Evolutionary conservation across 805 yeast species (phyloP).

Genomic region (Wilhelminamyces savonicus): DNA sequence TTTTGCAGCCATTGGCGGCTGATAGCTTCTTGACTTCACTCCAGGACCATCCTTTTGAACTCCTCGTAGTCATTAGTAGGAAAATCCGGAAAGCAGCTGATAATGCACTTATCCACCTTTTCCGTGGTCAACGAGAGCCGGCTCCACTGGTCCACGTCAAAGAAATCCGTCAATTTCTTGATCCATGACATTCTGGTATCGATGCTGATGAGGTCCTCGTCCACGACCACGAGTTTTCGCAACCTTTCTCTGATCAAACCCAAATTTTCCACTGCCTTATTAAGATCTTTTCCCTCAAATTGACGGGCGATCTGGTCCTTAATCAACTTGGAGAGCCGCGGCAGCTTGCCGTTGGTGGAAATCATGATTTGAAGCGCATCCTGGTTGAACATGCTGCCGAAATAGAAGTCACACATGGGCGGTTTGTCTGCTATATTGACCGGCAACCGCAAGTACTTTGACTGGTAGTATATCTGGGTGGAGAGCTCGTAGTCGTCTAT

Average conservation of each 20-base stretch:
- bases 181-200: conserved; percentile 69
- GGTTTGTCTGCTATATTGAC: conserved; percentile 86
- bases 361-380: conserved; percentile 78
- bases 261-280: conserved; percentile 54
- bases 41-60: too few species aligned
- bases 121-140: conserved; percentile 20
- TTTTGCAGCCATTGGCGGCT: too few species aligned
- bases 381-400: conserved; percentile 69
- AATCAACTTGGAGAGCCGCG: conserved; percentile 55
- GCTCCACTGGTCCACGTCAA: conserved; percentile 56
- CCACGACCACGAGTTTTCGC: conserved; percentile 40
- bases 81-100: conserved; percentile 43
- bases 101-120: conserved; percentile 32
- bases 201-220: conserved; percentile 40
- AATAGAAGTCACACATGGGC: conserved; percentile 76
- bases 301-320: conserved; percentile 50
- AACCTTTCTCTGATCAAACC: conserved; percentile 48
- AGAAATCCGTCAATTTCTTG: conserved; percentile 55
- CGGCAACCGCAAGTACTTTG: conserved; percentile 41
- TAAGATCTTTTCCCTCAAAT: conserved; percentile 40
- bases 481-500: conserved; percentile 65
- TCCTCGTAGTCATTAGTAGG: conserved; percentile 31
- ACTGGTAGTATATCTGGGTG: conserved; percentile 47
- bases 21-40: too few species aligned
- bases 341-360: conserved; percentile 77